Evolutionary conservation across 2,329 filamentous ascomycete genomes (phyloP), one percentile per base, ranked within the genome.

Genomic region (Thermomyces lanuginosus): DNA sequence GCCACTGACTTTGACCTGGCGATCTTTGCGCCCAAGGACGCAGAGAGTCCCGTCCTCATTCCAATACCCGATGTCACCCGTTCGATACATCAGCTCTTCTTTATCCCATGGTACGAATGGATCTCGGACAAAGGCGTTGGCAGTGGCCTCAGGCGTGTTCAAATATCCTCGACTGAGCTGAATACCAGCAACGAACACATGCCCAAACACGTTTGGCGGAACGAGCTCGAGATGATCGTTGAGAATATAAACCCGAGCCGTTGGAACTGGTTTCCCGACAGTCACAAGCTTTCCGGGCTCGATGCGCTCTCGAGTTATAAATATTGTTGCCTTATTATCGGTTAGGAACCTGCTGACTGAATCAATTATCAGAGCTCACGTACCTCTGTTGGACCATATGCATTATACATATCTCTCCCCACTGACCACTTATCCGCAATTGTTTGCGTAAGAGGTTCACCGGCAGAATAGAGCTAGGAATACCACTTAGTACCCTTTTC

Each of bases 321-420:
- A n/a, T n/a, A n/a, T n/a, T n/a, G n/a, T n/a, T n/a, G n/a, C n/a
- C n/a, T n/a, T n/a, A n/a, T n/a, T n/a, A n/a, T n/a, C n/a, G n/a
- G n/a, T n/a, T n/a, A n/a, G n/a, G n/a, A n/a, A n/a, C n/a, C n/a
- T n/a, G n/a, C n/a, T n/a, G n/a, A n/a, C n/a, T n/a, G n/a, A n/a
- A n/a, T n/a, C n/a, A n/a, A n/a, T n/a, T n/a, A n/a, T n/a, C n/a
- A n/a, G n/a, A n/a, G n/a, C n/a, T n/a, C n/a, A n/a, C n/a, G n/a
- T n/a, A 34, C 46, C 34, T 60, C 58, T 0, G 53, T 57, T 4
- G 59, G 59, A 0, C 58, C 58, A 28, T 61, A 63, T 44, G 52
- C 50, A 33, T 62, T 62, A 37, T 48, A 58, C 1, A 57, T 13
- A 18, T 8, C 19, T 14, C 32, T 42, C n/a, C 23, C 24, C 4